Evolutionary conservation across 176 grass and related monocot genomes (phyloP), one percentile per base, ranked within the genome.

Genomic region (Cocos nucifera): DNA sequence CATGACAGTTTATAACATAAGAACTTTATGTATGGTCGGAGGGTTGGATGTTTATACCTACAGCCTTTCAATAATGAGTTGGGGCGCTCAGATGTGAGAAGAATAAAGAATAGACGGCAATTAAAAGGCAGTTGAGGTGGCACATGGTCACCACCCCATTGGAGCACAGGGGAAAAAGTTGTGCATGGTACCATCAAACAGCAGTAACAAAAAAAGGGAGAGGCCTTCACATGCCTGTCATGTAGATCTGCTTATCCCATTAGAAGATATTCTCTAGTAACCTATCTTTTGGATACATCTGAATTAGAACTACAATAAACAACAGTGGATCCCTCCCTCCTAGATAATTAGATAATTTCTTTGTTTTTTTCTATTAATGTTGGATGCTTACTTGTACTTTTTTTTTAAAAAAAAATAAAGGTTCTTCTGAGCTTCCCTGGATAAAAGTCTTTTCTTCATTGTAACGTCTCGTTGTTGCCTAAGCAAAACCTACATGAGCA

Each of bases 241-340:
- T 62, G 50, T 72, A 62, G 69, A 62, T 62, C 58, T 72, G 67
- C 55, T 59, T 26, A 70, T 44, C 54, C 35, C 67, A 58, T 70
- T 70, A 44, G 44, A 58, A 44, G 44, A 58, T 50, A 70, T 70
- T 28, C 44, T 59, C 67, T 15, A 21, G 21, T 21, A 21, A 21
- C 21, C 21, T 21, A 21, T 21, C 21, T 21, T 21, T 21, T 21
- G 21, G 21, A 21, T 21, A 21, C 21, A 21, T 21, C 1, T 21
- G 21, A 21, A 21, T 21, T 21, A 21, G 21, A 21, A 21, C 21
- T 21, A 21, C 21, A 3, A 44, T 12, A 44, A 44, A 44, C 12
- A 44, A 9, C 1, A 44, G 9, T 44, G 35, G 35, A 12, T 14
- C 9, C 26, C 26, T 27, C 26, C 35, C 26, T 27, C 26, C 35